Conservation (phyloP, 176 grass and related monocot genomes). For the Secale cereale region DNA sequence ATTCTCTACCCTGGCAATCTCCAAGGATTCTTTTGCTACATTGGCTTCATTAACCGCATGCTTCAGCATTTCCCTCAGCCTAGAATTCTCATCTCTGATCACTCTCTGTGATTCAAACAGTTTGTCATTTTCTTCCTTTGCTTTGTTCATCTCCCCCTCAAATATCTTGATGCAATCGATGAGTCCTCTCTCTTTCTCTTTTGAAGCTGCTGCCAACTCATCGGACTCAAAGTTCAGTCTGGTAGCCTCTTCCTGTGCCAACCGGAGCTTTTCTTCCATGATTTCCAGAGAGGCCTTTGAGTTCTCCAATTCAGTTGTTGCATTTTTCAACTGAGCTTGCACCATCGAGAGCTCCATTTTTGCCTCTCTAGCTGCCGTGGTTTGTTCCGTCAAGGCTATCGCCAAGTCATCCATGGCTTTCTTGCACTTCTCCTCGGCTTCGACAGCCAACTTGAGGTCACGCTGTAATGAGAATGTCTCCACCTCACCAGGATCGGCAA, state of each 20-base stretch:
- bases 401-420: constrained; percentile 94
- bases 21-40: constrained; percentile 63
- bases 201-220: constrained; percentile 49
- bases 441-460: constrained; percentile 65
- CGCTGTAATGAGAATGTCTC: constrained; percentile 51
- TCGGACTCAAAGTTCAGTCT: constrained; percentile 41
- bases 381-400: constrained; percentile 67
- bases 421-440: constrained; percentile 86
- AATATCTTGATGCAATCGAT: constrained; percentile 69
- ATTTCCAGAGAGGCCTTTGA: constrained; percentile 27
- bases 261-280: constrained; percentile 35
- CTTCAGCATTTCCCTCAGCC: constrained; percentile 82
- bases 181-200: constrained; percentile 66
- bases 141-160: constrained; percentile 52
- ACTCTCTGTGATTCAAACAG: constrained; percentile 70
- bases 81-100: constrained; percentile 68
- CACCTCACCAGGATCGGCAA: constrained; percentile 28
- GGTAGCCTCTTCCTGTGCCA: constrained; percentile 51
- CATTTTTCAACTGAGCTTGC: constrained; percentile 54
- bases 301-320: constrained; percentile 47
- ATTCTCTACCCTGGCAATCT: constrained; percentile 71
- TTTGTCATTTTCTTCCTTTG: constrained; percentile 65
- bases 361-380: constrained; percentile 41
- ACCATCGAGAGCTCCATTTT: constrained; percentile 40
- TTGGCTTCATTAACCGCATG: constrained; percentile 68